Conservation (phyloP, 176 grass and related monocot genomes). For the Oryza longistaminata region DNA sequence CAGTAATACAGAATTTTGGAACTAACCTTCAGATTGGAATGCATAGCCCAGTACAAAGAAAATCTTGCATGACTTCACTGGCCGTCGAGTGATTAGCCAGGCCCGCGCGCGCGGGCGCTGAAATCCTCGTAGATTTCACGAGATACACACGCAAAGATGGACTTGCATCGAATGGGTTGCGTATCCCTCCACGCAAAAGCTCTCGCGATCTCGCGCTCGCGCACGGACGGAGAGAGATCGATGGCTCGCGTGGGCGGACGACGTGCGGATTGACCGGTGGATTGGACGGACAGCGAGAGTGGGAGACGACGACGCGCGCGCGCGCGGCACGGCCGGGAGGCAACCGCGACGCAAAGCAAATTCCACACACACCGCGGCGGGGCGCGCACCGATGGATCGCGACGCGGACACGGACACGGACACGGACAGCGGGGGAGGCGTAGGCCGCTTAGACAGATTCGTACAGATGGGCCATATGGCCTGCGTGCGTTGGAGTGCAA, state of each 20-base stretch:
- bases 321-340: too few relatives aligned
- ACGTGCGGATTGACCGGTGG: constrained; percentile 16
- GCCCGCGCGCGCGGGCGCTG: neutral
- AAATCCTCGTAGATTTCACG: constrained; percentile 32
- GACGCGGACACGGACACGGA: neutral
- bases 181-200: constrained; percentile 2
- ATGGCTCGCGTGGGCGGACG: neutral
- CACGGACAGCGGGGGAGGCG: neutral
- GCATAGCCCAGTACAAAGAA: too few relatives aligned
- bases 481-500: neutral
- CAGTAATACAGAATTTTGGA: neutral
- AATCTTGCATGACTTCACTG: too few relatives aligned
- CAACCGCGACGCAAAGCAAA: neutral
- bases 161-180: constrained; percentile 9
- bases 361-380: neutral
- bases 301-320: neutral
- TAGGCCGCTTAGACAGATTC: neutral
- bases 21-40: too few relatives aligned
- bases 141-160: constrained; percentile 36
- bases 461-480: neutral
- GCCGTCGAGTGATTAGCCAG: neutral
- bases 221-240: neutral
- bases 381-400: neutral
- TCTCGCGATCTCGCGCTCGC: neutral
- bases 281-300: constrained; percentile 19